Conservation (phyloP, 805 yeast species). For the Komagataella ulmi region DNA sequence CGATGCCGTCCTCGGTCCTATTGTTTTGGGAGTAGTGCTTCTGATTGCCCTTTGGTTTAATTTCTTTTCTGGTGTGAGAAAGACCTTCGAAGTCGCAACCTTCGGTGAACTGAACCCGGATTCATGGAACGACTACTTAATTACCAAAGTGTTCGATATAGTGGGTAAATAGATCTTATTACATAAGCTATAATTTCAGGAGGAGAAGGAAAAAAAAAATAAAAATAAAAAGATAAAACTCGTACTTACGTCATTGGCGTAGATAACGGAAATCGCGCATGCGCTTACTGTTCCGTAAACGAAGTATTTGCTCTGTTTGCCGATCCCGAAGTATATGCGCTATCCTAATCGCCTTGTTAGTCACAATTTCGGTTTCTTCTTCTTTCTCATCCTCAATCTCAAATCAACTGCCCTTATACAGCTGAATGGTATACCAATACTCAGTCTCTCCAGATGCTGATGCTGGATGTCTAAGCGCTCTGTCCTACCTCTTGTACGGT, state of each 20-base stretch:
- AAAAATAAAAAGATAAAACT: too few relatives aligned
- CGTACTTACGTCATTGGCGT: background rate
- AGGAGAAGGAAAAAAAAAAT: too few relatives aligned
- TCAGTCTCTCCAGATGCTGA: background rate
- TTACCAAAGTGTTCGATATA: background rate
- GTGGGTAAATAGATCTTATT: background rate
- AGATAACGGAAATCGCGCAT: background rate
- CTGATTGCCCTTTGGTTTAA: constrained; percentile 55
- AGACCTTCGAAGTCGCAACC: background rate
- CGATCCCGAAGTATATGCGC: background rate
- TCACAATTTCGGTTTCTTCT: background rate
- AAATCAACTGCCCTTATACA: background rate
- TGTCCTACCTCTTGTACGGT: background rate
- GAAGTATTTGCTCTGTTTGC: background rate
- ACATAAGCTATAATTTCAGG: background rate
- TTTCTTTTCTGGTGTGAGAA: constrained; percentile 50
- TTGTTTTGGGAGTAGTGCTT: constrained; percentile 62
- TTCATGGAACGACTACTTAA: background rate
- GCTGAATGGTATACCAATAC: background rate
- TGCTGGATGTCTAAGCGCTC: background rate
- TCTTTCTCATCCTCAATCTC: background rate
- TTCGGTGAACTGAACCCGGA: background rate
- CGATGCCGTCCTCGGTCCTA: constrained; percentile 85
- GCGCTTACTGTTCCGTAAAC: background rate
- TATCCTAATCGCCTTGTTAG: background rate